A percentile compares a stretch with the other conserved stretches of the same genome.
Conservation (phyloP, 192 early-diverging fungal species). For the Linnemannia elongata region DNA sequence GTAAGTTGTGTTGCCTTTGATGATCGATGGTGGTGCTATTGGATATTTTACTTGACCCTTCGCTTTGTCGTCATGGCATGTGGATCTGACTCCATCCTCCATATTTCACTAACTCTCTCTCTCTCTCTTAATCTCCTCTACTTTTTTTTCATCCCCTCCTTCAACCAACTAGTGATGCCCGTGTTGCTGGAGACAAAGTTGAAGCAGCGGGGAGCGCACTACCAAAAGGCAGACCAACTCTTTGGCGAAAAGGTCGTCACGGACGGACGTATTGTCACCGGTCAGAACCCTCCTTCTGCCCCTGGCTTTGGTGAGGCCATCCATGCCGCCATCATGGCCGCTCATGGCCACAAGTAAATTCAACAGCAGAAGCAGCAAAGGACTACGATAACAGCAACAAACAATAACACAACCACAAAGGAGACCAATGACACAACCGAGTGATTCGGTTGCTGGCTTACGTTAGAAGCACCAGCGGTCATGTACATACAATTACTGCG, state of each 20-base stretch:
- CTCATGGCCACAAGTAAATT: background rate
- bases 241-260: conserved; percentile 63
- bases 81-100: conserved; percentile 45
- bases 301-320: conserved; percentile 47
- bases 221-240: conserved; percentile 64
- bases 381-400: too few relatives aligned
- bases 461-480: too few relatives aligned
- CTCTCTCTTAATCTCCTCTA: background rate
- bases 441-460: too few relatives aligned
- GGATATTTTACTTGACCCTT: background rate
- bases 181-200: conserved; percentile 44
- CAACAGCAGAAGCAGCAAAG: background rate
- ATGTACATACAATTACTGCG: too few relatives aligned
- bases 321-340: conserved; percentile 39
- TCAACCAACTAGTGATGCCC: conserved; percentile 27
- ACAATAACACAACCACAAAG: too few relatives aligned
- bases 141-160: conserved; percentile 22
- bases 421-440: too few relatives aligned
- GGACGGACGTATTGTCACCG: conserved; percentile 79
- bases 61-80: background rate
- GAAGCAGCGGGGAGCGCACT: conserved; percentile 67
- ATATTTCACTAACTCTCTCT: conserved; percentile 17
- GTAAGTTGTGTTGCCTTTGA: background rate
- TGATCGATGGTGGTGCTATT: background rate
- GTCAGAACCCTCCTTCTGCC: conserved; percentile 78